Evolutionary conservation across 164 flowering plant species (phyloP), one percentile per base, ranked within the genome.

Genomic region (Macadamia tetraphylla): DNA sequence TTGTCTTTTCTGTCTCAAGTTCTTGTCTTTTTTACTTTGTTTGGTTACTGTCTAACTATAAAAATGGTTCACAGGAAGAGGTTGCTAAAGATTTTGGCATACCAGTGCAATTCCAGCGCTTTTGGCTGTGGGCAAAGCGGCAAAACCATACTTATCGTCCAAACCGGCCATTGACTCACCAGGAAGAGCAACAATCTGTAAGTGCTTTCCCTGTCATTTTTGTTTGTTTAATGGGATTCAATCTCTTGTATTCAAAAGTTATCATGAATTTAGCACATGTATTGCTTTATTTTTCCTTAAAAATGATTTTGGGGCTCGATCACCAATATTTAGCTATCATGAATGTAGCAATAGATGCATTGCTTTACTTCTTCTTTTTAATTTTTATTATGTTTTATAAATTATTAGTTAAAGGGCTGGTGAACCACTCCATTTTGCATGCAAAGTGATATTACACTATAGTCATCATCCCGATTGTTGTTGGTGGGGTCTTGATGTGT

Each of bases 71-170:
- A 23, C 85, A 89, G 96, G 92, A 88, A 75, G 89, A 85, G 70
- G 85, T 87, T 67, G 92, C 96, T 6, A 86, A 83, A 76, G 88
- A 85, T 70, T 82, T 89, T 67, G 86, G 88, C 49, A 69, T 87
- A 30, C 95, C 92, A 23, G 85, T 86, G 58, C 87, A 85, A 67
- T 83, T 74, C 73, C 95, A 81, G 71, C 87, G 92, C 9, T 89
- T 85, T 64, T 89, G 95, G 95, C 64, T 83, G 72, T 89, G 95
- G 92, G 89, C 91, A 60, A 85, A 85, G 81, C 88, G 91, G 6
- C 95, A 87, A 77, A 89, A 87, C 69, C 87, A 86, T 64, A 86
- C 92, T 29, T 86, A 85, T 58, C 87, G 95, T 32, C 95, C 88
- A 11, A 84, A 81, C 71, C 83, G 95, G 10, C 89, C 89, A 40